Conservation (phyloP, 2,329 filamentous ascomycete species). For the Ascomycota sp. region DNA sequence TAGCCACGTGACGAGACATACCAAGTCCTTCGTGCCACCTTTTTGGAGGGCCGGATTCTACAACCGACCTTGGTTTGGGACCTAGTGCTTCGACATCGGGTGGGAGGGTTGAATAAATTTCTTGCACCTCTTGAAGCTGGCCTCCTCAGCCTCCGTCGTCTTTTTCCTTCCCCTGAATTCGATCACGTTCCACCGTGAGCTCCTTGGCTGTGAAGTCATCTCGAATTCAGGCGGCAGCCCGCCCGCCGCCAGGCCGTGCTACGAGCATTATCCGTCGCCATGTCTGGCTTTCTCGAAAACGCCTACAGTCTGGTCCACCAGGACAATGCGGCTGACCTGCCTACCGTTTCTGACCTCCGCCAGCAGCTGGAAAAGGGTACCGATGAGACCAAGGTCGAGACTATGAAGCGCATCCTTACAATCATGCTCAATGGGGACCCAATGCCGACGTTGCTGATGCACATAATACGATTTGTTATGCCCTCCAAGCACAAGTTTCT, state of each 20-base stretch:
- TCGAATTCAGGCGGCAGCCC: neutral
- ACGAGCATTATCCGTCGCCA: conserved; percentile 27
- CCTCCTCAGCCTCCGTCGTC: neutral
- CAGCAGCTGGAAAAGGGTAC: conserved; percentile 85
- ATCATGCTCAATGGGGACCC: conserved; percentile 97
- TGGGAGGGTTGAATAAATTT: conserved; percentile 1
- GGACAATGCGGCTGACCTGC: conserved; percentile 90
- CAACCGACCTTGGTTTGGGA: conserved; percentile 1
- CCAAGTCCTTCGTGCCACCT: conserved; percentile 2
- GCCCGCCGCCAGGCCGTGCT: neutral
- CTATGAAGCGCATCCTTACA: conserved; percentile 88
- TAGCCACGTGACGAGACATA: conserved; percentile 1
- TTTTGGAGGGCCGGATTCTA: conserved; percentile 1
- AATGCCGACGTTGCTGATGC: conserved; percentile 91
- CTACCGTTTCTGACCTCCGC: conserved; percentile 75
- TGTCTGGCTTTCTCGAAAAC: conserved; percentile 88
- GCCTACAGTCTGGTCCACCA: conserved; percentile 93
- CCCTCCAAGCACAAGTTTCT: conserved; percentile 88
- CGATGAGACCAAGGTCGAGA: conserved; percentile 83
- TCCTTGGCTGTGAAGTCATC: too few species aligned
- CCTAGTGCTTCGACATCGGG: conserved; percentile 4
- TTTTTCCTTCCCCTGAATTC: too few species aligned
- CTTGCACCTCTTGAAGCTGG: neutral
- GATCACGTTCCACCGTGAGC: too few species aligned
- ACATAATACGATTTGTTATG: conserved; percentile 99